Conservation (phyloP, 768 basidiomycete genomes). For the Coprinellus aureogranulatus region DNA sequence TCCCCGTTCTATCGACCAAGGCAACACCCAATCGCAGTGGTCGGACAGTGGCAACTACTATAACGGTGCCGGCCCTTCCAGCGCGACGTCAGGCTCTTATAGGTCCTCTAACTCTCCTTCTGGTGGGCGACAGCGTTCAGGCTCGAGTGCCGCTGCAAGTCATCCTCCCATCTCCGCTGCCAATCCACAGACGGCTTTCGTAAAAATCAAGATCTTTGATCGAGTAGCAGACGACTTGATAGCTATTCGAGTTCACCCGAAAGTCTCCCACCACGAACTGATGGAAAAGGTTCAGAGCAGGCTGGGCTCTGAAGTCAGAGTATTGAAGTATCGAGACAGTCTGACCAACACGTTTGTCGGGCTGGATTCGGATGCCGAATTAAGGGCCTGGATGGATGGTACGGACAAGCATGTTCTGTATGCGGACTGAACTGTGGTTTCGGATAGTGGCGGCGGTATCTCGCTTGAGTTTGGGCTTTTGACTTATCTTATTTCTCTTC, state of each 20-base stretch:
- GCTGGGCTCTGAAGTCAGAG: slow-evolving; percentile 67
- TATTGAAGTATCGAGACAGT: slow-evolving; percentile 75
- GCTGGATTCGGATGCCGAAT: slow-evolving; percentile 59
- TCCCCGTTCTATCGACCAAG: slow-evolving; percentile 22
- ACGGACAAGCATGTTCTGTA: slow-evolving; percentile 84
- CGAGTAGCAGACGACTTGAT: slow-evolving; percentile 91
- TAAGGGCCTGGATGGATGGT: slow-evolving; percentile 71
- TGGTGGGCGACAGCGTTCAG: slow-evolving; percentile 53
- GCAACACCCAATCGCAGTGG: slow-evolving; percentile 26
- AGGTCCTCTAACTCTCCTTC: slow-evolving; percentile 55
- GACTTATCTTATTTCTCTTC: slow-evolving; percentile 1
- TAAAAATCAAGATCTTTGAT: slow-evolving; percentile 99
- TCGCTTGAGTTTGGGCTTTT: neutral
- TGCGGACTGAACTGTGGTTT: slow-evolving; percentile 50
- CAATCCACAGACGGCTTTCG: slow-evolving; percentile 81
- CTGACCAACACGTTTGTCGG: slow-evolving; percentile 61
- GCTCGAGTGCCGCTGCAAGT: slow-evolving; percentile 51
- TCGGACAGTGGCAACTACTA: slow-evolving; percentile 22
- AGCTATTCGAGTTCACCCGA: slow-evolving; percentile 94
- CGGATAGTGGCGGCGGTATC: no score
- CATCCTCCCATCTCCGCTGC: slow-evolving; percentile 73
- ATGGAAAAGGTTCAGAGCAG: slow-evolving; percentile 91
- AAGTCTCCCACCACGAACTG: slow-evolving; percentile 79
- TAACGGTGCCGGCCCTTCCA: slow-evolving; percentile 39
- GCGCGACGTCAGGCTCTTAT: slow-evolving; percentile 33